phyloP scores from a whole-genome alignment of 768 basidiomycete genomes.

The Paxillus rubicundulus region DNA sequence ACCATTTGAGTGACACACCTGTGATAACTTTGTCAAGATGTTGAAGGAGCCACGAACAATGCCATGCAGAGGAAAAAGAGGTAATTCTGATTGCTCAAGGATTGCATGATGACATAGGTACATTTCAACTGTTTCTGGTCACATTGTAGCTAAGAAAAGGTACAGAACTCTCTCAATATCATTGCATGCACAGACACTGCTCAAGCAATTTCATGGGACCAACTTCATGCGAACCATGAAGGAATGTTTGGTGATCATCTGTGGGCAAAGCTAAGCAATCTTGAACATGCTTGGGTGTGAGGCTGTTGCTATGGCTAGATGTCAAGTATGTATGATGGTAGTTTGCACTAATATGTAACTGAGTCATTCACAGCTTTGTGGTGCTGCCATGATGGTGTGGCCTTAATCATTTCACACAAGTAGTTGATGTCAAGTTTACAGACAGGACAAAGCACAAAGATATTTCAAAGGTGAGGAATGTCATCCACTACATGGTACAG shows the following conservation, averaged over 20 bases:
- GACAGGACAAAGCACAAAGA: background rate
- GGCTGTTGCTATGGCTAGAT: background rate
- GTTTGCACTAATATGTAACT: no score
- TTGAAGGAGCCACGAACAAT: background rate
- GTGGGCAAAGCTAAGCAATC: background rate
- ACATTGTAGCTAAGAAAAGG: no score
- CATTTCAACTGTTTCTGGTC: no score
- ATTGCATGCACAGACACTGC: background rate
- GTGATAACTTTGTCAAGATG: background rate
- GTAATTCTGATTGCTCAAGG: background rate
- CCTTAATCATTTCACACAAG: background rate
- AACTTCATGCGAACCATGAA: conserved; percentile 8
- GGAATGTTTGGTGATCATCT: conserved; percentile 13
- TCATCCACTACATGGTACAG: no score
- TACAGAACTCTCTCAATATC: no score
- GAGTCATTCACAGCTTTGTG: background rate
- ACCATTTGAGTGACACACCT: no score
- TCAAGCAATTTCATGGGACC: conserved; percentile 9
- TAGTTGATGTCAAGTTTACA: background rate
- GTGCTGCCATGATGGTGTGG: background rate
- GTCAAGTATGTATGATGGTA: no score
- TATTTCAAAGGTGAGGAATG: no score
- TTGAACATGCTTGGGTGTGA: background rate
- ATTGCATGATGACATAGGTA: background rate
- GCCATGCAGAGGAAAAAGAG: background rate